Evolutionary conservation across 441 rosid genomes (phyloP).

Genomic region (Corymbia citriodora): DNA sequence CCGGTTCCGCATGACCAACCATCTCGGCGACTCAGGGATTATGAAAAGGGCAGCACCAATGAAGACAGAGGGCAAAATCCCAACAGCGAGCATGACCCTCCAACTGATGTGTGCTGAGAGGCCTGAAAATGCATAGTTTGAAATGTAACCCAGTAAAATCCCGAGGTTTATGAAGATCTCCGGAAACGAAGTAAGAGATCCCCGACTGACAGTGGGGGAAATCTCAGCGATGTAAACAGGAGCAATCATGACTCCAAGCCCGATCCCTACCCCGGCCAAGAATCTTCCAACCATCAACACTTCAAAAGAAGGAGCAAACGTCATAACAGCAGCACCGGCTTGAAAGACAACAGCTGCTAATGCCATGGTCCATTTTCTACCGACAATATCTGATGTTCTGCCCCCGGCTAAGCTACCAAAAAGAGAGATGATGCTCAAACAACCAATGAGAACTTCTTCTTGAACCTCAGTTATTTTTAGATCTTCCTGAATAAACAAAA

Average conservation of each 20-base stretch:
- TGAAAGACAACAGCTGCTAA: slow-evolving; percentile 78
- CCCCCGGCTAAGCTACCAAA: slow-evolving; percentile 89
- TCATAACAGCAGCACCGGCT: slow-evolving; percentile 68
- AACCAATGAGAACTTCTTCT: slow-evolving; percentile 71
- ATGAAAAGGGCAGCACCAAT: slow-evolving; percentile 65
- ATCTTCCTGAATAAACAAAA: slow-evolving; percentile 79
- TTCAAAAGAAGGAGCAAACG: slow-evolving; percentile 65
- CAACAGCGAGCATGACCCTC: slow-evolving; percentile 91
- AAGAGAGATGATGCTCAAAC: slow-evolving; percentile 69
- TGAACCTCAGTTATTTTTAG: slow-evolving; percentile 75
- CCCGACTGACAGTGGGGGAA: slow-evolving; percentile 60
- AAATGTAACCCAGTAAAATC: slow-evolving; percentile 83
- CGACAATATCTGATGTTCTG: slow-evolving; percentile 67
- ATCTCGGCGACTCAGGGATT: slow-evolving; percentile 91
- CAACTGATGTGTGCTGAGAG: slow-evolving; percentile 64
- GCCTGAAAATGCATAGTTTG: slow-evolving; percentile 75
- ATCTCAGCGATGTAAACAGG: slow-evolving; percentile 90
- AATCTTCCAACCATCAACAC: slow-evolving; percentile 71
- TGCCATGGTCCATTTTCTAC: slow-evolving; percentile 92
- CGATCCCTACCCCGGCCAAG: slow-evolving; percentile 77
- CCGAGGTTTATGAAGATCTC: slow-evolving; percentile 81
- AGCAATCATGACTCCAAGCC: slow-evolving; percentile 80
- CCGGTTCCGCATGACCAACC: slow-evolving; percentile 74
- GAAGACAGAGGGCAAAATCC: slow-evolving; percentile 70
- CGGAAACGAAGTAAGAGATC: slow-evolving; percentile 77